phyloP scores from a whole-genome alignment of 306 rosid genomes.

The Quercus alba region DNA sequence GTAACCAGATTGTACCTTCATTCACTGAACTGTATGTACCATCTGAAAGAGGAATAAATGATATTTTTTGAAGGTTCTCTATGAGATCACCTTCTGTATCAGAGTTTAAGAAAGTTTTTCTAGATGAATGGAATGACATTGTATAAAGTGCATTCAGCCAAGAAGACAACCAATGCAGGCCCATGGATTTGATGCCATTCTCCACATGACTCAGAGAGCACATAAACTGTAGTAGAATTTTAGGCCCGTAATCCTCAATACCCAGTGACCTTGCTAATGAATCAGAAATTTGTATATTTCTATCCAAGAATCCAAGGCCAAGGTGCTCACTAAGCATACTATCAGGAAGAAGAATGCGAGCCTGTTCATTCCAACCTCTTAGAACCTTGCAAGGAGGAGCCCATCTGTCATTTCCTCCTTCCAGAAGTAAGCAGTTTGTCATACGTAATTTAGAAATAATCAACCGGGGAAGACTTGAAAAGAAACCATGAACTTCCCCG shows the following conservation, averaged over 20 bases:
- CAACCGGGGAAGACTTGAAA: slow-evolving; percentile 80
- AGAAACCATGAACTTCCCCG: slow-evolving; percentile 95
- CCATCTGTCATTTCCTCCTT: slow-evolving; percentile 64
- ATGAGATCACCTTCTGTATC: slow-evolving; percentile 43
- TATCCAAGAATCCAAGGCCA: slow-evolving; percentile 83
- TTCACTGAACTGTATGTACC: slow-evolving; percentile 68
- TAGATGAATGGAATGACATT: slow-evolving; percentile 46
- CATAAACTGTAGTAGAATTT: slow-evolving; percentile 55
- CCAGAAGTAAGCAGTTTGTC: slow-evolving; percentile 79
- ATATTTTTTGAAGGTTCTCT: slow-evolving; percentile 43
- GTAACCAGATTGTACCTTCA: slow-evolving; percentile 88
- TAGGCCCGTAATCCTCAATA: slow-evolving; percentile 79
- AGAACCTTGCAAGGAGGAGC: slow-evolving; percentile 84
- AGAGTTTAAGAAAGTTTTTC: slow-evolving; percentile 29
- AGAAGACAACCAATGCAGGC: slow-evolving; percentile 71
- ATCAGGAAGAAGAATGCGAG: slow-evolving; percentile 61
- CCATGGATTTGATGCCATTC: slow-evolving; percentile 52
- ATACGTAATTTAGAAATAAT: slow-evolving; percentile 66
- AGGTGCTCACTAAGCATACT: slow-evolving; percentile 60
- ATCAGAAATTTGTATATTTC: slow-evolving; percentile 57
- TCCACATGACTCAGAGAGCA: slow-evolving; percentile 48
- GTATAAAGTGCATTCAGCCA: slow-evolving; percentile 54
- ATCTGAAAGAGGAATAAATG: slow-evolving; percentile 88
- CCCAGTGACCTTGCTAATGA: slow-evolving; percentile 71
- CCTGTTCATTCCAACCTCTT: slow-evolving; percentile 87